Percentiles rank a stretch among this genome's conserved stretches.
Conservation (phyloP, 345 rosid genomes). For the Stellera chamaejasme region DNA sequence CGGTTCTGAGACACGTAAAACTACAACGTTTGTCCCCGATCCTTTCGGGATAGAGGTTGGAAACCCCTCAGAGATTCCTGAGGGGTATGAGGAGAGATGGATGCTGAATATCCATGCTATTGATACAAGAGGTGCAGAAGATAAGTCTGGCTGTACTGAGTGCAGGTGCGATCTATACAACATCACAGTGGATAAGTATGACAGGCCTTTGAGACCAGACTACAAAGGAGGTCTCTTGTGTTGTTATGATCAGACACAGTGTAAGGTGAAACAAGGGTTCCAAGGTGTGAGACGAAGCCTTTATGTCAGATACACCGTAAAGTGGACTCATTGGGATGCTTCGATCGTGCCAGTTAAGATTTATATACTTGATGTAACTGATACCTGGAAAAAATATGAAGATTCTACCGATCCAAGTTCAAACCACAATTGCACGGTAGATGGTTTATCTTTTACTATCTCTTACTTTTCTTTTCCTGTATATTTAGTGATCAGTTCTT, state of each 20-base stretch:
- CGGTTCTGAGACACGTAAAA: slow-evolving; percentile 80
- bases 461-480: background rate
- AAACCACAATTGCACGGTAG: slow-evolving; percentile 57
- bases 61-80: slow-evolving; percentile 51
- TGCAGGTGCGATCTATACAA: slow-evolving; percentile 73
- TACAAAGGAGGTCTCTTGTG: slow-evolving; percentile 67
- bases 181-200: slow-evolving; percentile 44
- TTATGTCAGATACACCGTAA: slow-evolving; percentile 53
- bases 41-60: slow-evolving; percentile 81
- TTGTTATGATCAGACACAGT: slow-evolving; percentile 62
- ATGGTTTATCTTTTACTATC: slow-evolving; percentile 7
- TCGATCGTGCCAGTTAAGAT: slow-evolving; percentile 52
- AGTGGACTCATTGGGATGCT: slow-evolving; percentile 68
- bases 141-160: slow-evolving; percentile 68
- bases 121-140: slow-evolving; percentile 72
- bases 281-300: slow-evolving; percentile 35
- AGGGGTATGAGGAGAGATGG: slow-evolving; percentile 70
- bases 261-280: slow-evolving; percentile 48
- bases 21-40: slow-evolving; percentile 57
- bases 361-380: slow-evolving; percentile 74
- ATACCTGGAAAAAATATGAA: slow-evolving; percentile 33
- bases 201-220: slow-evolving; percentile 36
- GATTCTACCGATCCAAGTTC: slow-evolving; percentile 28
- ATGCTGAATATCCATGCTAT: slow-evolving; percentile 77
- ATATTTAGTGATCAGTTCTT: background rate